These are phyloP conservation scores for Gautieria morchelliformis DNA, from an alignment of 768 basidiomycete genomes.

Conservation along the genomic window DNA sequence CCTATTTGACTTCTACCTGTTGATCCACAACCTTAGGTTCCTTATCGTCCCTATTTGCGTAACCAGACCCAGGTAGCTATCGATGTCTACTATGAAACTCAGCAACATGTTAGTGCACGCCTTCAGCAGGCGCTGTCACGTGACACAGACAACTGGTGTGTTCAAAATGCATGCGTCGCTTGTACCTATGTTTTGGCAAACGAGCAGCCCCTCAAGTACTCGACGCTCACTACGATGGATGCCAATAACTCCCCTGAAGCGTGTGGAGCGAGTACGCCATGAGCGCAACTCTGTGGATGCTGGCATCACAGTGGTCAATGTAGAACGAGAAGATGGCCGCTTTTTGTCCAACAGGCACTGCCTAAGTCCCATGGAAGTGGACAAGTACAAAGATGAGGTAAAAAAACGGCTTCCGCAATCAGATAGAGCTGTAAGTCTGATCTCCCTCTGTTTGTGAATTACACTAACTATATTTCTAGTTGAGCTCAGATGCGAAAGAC, in stretches of 20 bases:
- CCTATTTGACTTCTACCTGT: neutral
- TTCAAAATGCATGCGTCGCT: slow-evolving; percentile 25
- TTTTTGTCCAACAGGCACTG: neutral
- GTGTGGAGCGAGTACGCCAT: slow-evolving; percentile 17
- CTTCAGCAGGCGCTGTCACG: slow-evolving; percentile 20
- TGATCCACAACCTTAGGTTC: neutral
- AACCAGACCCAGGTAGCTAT: slow-evolving; percentile 26
- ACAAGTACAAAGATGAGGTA: no score
- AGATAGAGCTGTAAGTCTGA: no score
- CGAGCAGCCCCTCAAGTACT: slow-evolving; percentile 20
- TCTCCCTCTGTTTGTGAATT: slow-evolving; percentile 16
- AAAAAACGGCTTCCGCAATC: no score
- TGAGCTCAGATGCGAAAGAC: neutral
- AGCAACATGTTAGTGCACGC: slow-evolving; percentile 15
- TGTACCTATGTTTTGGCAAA: slow-evolving; percentile 27
- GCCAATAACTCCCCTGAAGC: slow-evolving; percentile 26
- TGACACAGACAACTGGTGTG: slow-evolving; percentile 23
- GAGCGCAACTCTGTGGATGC: slow-evolving; percentile 13
- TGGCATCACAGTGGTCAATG: neutral
- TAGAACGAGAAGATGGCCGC: neutral
- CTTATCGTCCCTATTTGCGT: slow-evolving; percentile 10
- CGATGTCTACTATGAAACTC: slow-evolving; percentile 14
- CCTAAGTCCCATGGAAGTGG: slow-evolving; percentile 20
- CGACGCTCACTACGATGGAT: slow-evolving; percentile 20
- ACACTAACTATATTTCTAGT: neutral